These are phyloP conservation scores for Thielaviopsis musarum DNA, from an alignment of 2,329 filamentous ascomycete genomes.

Conservation along the genomic window DNA sequence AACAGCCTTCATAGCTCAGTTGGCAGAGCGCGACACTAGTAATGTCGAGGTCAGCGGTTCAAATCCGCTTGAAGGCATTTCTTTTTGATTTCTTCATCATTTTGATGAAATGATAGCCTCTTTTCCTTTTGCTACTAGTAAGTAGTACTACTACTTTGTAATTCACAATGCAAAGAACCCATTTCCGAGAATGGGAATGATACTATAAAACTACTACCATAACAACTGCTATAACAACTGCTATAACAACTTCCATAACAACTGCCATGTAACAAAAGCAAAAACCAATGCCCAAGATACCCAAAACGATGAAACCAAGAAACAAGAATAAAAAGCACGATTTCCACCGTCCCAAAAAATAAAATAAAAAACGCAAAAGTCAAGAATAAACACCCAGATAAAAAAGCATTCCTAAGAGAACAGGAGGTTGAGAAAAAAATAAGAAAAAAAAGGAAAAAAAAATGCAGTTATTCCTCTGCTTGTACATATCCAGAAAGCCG, in stretches of 20 bases:
- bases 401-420: background rate
- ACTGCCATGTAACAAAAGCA: too few species aligned
- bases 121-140: too few species aligned
- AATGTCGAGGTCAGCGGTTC: background rate
- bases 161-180: too few species aligned
- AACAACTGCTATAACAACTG: too few species aligned
- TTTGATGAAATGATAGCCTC: too few species aligned
- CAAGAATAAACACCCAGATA: background rate
- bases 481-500: background rate
- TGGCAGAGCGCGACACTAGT: background rate
- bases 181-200: too few species aligned
- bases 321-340: background rate
- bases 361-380: background rate
- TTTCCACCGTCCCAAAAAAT: background rate
- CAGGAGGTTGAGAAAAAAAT: background rate
- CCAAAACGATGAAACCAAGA: background rate
- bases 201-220: too few species aligned
- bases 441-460: background rate
- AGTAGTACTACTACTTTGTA: too few species aligned
- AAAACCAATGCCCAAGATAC: background rate
- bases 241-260: too few species aligned
- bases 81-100: background rate
- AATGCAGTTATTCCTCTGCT: background rate
- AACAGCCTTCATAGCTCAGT: background rate
- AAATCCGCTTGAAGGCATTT: background rate